Percentiles rank a stretch among this genome's conserved stretches.
Conservation (phyloP, 805 yeast genomes). For the Scheffersomyces stipitis region DNA sequence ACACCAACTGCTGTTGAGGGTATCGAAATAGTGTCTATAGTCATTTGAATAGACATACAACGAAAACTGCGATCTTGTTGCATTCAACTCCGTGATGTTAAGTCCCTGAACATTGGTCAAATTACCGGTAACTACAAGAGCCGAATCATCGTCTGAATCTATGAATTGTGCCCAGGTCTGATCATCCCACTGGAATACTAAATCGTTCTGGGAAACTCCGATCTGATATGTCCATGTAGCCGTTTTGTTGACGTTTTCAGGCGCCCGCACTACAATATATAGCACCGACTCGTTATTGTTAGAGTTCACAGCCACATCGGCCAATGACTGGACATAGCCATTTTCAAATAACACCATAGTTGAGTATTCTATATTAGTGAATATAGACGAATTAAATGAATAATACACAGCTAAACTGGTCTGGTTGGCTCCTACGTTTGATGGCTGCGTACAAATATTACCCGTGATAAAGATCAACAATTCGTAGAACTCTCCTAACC, state of each 20-base stretch:
- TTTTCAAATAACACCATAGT: constrained; percentile 27
- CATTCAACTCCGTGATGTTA: constrained; percentile 15
- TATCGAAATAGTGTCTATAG: constrained; percentile 31
- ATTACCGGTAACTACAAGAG: constrained; percentile 62
- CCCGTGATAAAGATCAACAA: constrained; percentile 51
- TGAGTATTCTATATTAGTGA: constrained; percentile 25
- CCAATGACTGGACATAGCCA: constrained; percentile 42
- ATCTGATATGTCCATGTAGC: constrained; percentile 62
- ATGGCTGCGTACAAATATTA: constrained; percentile 41
- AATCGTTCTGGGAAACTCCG: constrained; percentile 62
- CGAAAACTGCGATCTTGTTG: constrained; percentile 29
- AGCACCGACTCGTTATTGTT: constrained; percentile 16
- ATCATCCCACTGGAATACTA: constrained; percentile 70
- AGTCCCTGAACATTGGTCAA: constrained; percentile 17
- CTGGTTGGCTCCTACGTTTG: constrained; percentile 18
- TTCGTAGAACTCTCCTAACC: constrained; percentile 47
- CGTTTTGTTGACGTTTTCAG: constrained; percentile 34
- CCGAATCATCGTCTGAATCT: constrained; percentile 71
- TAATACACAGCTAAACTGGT: constrained; percentile 36
- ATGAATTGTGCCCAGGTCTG: constrained; percentile 54
- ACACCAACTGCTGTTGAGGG: constrained; percentile 62
- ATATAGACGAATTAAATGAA: constrained; percentile 38
- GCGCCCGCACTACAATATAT: constrained; percentile 42
- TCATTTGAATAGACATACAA: constrained; percentile 50
- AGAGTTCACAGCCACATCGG: constrained; percentile 27